Percentiles rank a stretch among this genome's conserved stretches.
phyloP scores from a whole-genome alignment of 352 stramenopile genomes.

The Globisporangium nunn region DNA sequence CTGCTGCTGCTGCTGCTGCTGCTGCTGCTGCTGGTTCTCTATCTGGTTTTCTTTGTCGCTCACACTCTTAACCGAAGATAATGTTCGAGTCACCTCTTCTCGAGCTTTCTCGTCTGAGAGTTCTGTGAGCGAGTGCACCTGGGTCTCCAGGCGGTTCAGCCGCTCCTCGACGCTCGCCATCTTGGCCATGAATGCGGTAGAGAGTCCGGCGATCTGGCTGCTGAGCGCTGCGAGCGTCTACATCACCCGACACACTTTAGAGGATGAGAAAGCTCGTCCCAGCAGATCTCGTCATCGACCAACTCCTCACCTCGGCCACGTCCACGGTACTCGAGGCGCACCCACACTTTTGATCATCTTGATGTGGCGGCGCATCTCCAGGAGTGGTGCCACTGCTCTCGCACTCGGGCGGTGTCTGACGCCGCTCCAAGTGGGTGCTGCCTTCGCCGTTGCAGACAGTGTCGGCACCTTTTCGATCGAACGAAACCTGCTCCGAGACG shows the following conservation, averaged over 20 bases:
- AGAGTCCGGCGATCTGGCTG: conserved; percentile 26
- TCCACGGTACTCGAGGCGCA: neutral
- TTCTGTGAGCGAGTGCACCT: conserved; percentile 18
- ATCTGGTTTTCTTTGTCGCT: neutral
- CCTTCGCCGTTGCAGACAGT: neutral
- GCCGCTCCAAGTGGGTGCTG: neutral
- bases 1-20: conserved; percentile 12
- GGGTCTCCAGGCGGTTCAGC: conserved; percentile 22
- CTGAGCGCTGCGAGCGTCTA: conserved; percentile 20
- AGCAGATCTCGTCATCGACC: neutral
- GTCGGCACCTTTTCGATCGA: neutral
- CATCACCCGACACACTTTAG: neutral
- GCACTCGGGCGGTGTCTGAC: neutral
- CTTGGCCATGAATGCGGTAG: conserved; percentile 23
- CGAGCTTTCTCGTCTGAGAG: neutral
- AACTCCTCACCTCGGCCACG: conserved; percentile 1
- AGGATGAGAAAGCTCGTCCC: neutral
- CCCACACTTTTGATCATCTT: neutral
- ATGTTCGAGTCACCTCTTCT: too few species aligned
- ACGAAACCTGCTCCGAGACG: neutral
- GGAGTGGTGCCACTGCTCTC: neutral
- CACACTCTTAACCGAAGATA: too few species aligned
- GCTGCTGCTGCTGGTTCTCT: conserved; percentile 11
- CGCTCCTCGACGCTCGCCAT: conserved; percentile 31
- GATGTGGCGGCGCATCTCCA: neutral